Conservation (phyloP, 2,329 filamentous ascomycete species). For the Pseudomassariella vexata region DNA sequence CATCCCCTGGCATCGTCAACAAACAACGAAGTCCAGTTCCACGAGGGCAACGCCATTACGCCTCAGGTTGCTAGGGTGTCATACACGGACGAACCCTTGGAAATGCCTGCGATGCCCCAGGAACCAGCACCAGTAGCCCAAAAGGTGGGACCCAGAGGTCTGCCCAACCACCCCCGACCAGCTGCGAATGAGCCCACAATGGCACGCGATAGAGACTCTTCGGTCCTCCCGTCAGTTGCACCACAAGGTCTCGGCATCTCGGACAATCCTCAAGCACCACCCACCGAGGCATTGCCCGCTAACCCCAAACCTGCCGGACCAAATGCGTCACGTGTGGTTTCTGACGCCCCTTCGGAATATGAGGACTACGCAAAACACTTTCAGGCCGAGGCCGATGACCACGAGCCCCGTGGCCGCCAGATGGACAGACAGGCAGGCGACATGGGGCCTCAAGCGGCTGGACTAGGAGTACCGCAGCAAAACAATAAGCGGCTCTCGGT, state of each 20-base stretch:
- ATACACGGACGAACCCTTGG: constrained; percentile 13
- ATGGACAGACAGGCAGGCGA: constrained; percentile 11
- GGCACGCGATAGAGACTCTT: constrained; percentile 15
- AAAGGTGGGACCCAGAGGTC: constrained; percentile 15
- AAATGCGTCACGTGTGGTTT: constrained; percentile 27
- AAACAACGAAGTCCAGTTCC: constrained; percentile 29
- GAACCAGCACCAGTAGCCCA: constrained; percentile 29
- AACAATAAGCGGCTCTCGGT: constrained; percentile 58
- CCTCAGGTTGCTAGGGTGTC: constrained; percentile 15
- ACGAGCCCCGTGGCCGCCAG: constrained; percentile 15
- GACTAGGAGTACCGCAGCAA: constrained; percentile 49
- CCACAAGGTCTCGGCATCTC: constrained; percentile 15
- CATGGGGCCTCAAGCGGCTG: constrained; percentile 22
- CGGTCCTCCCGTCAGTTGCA: constrained; percentile 10
- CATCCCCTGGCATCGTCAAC: constrained; percentile 9
- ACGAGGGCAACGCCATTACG: constrained; percentile 21
- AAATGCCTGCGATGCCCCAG: constrained; percentile 28
- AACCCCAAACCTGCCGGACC: constrained; percentile 26
- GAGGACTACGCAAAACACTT: constrained; percentile 7
- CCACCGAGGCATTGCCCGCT: constrained; percentile 20
- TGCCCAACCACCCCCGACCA: constrained; percentile 16
- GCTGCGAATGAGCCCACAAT: constrained; percentile 15
- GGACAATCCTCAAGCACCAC: constrained; percentile 14
- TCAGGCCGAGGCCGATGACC: constrained; percentile 25
- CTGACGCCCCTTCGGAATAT: constrained; percentile 14